phyloP scores from a whole-genome alignment of 306 rosid genomes.

The Amphicarpaea edgeworthii region DNA sequence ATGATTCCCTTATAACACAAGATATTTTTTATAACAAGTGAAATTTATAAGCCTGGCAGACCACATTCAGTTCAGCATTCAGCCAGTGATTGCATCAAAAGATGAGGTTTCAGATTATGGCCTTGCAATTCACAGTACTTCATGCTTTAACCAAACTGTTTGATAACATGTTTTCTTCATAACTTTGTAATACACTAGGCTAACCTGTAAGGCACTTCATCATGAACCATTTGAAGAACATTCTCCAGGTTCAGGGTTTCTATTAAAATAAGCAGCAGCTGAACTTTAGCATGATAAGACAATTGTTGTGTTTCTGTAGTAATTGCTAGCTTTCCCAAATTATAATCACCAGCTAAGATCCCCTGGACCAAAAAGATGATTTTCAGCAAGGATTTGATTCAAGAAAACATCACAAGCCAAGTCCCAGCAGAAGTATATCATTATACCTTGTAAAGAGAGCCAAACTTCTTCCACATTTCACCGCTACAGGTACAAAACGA shows the following conservation, averaged over 20 bases:
- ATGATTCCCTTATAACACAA: constrained; percentile 29
- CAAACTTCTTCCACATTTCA: constrained; percentile 75
- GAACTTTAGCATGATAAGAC: constrained; percentile 78
- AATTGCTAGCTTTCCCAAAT: constrained; percentile 75
- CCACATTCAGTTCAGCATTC: constrained; percentile 12
- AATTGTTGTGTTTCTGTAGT: constrained; percentile 69
- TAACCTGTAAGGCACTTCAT: constrained; percentile 86
- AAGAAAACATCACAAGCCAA: constrained; percentile 36
- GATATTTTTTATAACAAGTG: constrained; percentile 6
- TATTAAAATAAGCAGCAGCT: constrained; percentile 79
- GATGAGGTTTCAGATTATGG: constrained; percentile 33
- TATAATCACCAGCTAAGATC: constrained; percentile 75
- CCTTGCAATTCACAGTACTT: constrained; percentile 23
- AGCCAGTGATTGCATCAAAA: constrained; percentile 28
- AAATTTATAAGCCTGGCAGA: constrained; percentile 11
- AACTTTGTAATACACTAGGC: constrained; percentile 36
- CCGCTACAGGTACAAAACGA: constrained; percentile 77
- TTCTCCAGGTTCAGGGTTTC: constrained; percentile 86
- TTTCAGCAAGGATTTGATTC: constrained; percentile 43
- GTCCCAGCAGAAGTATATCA: constrained; percentile 28
- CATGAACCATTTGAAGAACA: constrained; percentile 96
- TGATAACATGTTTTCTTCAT: constrained; percentile 11
- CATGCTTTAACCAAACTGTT: constrained; percentile 31
- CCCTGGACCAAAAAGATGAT: constrained; percentile 62
- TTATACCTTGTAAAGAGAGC: constrained; percentile 77